These are phyloP conservation scores for Groenewaldozyma tartarivorans DNA, from an alignment of 805 yeast species.

Conservation along the genomic window DNA sequence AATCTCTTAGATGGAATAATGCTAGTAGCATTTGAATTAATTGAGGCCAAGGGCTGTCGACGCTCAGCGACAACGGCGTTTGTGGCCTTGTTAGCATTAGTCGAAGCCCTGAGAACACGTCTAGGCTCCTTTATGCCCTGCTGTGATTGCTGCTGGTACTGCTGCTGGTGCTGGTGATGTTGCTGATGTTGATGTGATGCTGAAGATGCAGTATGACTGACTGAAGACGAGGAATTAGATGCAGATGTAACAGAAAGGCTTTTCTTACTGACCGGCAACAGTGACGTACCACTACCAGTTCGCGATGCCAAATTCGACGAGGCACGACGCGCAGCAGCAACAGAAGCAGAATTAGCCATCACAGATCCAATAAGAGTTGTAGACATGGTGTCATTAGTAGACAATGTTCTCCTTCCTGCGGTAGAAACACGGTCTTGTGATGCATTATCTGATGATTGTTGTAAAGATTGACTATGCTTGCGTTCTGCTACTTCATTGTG, in stretches of 20 bases:
- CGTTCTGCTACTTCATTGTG: too few relatives aligned
- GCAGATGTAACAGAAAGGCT: too few relatives aligned
- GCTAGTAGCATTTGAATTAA: background rate
- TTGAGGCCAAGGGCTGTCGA: too few relatives aligned
- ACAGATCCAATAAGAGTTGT: too few relatives aligned
- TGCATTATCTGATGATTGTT: too few relatives aligned
- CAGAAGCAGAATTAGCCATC: background rate
- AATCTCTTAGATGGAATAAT: background rate
- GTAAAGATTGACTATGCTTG: too few relatives aligned
- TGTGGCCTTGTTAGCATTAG: too few relatives aligned
- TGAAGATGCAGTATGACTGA: background rate
- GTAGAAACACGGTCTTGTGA: too few relatives aligned
- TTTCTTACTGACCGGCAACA: too few relatives aligned
- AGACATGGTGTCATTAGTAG: too few relatives aligned
- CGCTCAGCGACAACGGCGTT: too few relatives aligned
- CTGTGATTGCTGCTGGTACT: constrained; percentile 1
- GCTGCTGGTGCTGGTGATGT: background rate
- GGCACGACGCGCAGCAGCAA: background rate
- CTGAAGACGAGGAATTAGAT: background rate
- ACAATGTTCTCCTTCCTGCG: too few relatives aligned
- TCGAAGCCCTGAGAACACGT: background rate
- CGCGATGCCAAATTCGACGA: constrained; percentile 2
- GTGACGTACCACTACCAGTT: background rate
- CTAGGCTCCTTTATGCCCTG: background rate
- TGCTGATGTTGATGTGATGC: background rate